phyloP scores from a whole-genome alignment of 805 yeast species.

The Komagataella pastoris region DNA sequence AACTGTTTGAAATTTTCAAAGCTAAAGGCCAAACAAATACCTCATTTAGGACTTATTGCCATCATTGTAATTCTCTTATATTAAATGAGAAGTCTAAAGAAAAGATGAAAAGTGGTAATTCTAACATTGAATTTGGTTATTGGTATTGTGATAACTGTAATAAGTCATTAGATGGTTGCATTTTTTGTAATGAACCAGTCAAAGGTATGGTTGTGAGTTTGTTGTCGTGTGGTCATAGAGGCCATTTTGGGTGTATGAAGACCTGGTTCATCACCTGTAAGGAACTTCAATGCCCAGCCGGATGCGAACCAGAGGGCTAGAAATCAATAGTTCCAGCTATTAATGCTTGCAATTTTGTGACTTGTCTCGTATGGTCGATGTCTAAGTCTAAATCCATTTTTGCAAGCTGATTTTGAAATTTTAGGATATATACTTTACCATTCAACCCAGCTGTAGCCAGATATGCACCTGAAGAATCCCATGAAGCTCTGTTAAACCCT shows the following conservation, averaged over 20 bases:
- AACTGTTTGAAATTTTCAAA: slow-evolving; percentile 17
- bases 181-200: slow-evolving; percentile 66
- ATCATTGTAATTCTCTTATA: slow-evolving; percentile 43
- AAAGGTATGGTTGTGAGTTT: slow-evolving; percentile 51
- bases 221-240: slow-evolving; percentile 74
- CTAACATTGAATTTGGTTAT: slow-evolving; percentile 39
- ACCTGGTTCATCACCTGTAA: slow-evolving; percentile 61
- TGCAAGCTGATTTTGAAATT: background rate
- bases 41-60: slow-evolving; percentile 44
- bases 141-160: slow-evolving; percentile 81
- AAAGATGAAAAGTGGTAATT: slow-evolving; percentile 13
- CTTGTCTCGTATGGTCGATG: background rate
- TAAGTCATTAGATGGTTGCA: slow-evolving; percentile 50
- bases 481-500: slow-evolving; percentile 3
- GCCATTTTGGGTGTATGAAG: slow-evolving; percentile 70
- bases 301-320: slow-evolving; percentile 31
- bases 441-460: slow-evolving; percentile 11
- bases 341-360: background rate
- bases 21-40: slow-evolving; percentile 22
- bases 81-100: slow-evolving; percentile 43
- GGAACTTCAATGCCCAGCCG: slow-evolving; percentile 70
- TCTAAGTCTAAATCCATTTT: background rate
- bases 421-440: slow-evolving; percentile 9
- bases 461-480: slow-evolving; percentile 3
- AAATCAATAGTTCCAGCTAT: background rate